Base-by-base conservation (phyloP, 2,329 filamentous ascomycete genomes). In the Zymoseptoria passerinii region DNA sequence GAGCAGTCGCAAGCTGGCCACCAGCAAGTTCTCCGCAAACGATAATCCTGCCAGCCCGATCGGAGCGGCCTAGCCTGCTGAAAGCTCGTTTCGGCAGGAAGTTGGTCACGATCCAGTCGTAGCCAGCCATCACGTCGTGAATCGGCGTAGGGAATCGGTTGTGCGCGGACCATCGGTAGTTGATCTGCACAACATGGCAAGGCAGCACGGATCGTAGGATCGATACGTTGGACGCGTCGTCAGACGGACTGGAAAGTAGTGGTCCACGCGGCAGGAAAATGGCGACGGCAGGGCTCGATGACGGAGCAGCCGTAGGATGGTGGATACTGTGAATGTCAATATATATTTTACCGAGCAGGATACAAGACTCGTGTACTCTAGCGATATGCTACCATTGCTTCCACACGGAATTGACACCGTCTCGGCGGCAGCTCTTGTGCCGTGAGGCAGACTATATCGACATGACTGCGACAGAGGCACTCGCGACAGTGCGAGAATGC, bases 21-120 rank as follows among this genome's bases (percentile, higher is more conserved):
- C 79, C 79, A 7, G 79, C 53, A 5, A 79, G 71, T 63, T 80
- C 75, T 23, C 79, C 79, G 61, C 74, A 76, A 3, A 80, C 73
- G 18, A 74, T 77, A 4, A 80, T 57, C 16, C 68, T 68, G 28
- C 72, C 70, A 8, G 70, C 62, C 54, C 61, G 63, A 20, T 65
- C 61, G 4, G 66, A 61, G 9, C 68, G 66, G 44, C 68, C 69
- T 13, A 61, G 56, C 6, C 67, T 66, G 3, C 61, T 23, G 50
- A 68, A 65, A 10, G 67, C 54, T 23, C 65, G 66, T 54, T 62
- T 68, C 9, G 68, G 64, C 1, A 73, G 61, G 8, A 73, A 63
- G 60, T 78, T 73, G 18, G 74, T 64, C 20, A 71, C 61, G 4
- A 78, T 67, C 77, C 77, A 80, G 66, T 80, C 78, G 61, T 75